Evolutionary conservation across 768 basidiomycete species (phyloP), one percentile per base, ranked within the genome.

Genomic region (Holtermannia corniformis): DNA sequence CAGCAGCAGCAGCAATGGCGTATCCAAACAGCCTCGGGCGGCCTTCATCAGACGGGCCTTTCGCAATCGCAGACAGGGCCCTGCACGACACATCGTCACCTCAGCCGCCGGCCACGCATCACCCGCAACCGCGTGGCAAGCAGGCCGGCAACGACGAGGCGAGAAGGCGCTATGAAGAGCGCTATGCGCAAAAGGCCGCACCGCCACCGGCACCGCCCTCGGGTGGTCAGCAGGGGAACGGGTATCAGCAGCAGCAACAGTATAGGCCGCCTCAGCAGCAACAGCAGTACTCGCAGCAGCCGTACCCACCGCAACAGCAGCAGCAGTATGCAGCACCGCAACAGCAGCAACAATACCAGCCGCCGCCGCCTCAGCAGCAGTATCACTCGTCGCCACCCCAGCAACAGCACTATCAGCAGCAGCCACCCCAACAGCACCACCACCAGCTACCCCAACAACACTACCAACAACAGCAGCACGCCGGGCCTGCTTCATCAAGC

Each of bases 151-250:
- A 55, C 28, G 62, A 63, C 32, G 67, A 68, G 47, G 67, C 67
- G 27, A 60, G 62, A 49, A 56, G 67, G 53, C 57, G 67, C 50
- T 68, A 68, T 28, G 67, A 68, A 44, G 67, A 68, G 62, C 44
- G 65, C 44, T 69, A 66, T 47, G 61, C 56, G 27, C 64, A 62
- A 58, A 69, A 67, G 49, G 56, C 55, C 37, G 57, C 54, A 13
- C 60, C 63, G 45, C 63, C 58, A 13, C 63, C 59, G 25, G 65
- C 61, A 3, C 57, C 57, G 14, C 52, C 58, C 21, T 48, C 24
- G 2, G 52, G 48, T 10, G 27, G 21, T 4, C 26, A 44, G 43
- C 28, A n/a, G 52, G 37, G 45, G n/a, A 51, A 53, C 27, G 52
- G 54, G 20, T 60, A 55, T 19, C 44, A 52, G 45, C 63, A 59